phyloP scores from a whole-genome alignment of 2,329 filamentous ascomycete genomes.

The Beauveria brongniartii region DNA sequence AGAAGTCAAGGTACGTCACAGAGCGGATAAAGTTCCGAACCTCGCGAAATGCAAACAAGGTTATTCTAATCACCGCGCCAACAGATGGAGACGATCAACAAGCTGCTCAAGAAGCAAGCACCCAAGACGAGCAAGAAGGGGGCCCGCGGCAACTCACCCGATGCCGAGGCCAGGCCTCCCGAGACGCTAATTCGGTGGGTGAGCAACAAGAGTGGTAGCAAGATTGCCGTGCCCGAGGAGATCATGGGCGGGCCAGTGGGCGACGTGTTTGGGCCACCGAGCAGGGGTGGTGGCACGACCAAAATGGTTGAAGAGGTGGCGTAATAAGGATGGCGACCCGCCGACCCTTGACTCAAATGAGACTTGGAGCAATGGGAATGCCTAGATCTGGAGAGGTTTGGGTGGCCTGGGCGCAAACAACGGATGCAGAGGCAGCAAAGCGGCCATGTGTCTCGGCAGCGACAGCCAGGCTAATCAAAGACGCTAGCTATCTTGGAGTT shows the following conservation, averaged over 20 bases:
- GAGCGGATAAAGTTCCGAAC: neutral
- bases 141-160: slow-evolving; percentile 41
- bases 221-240: slow-evolving; percentile 58
- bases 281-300: slow-evolving; percentile 23
- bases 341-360: too few species aligned
- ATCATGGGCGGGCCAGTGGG: slow-evolving; percentile 58
- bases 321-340: slow-evolving; percentile 16
- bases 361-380: too few species aligned
- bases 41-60: neutral
- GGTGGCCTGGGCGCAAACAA: neutral
- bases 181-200: slow-evolving; percentile 63
- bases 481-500: neutral
- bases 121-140: slow-evolving; percentile 60
- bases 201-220: slow-evolving; percentile 55
- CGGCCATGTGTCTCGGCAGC: neutral
- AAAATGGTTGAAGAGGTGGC: slow-evolving; percentile 50
- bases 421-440: neutral
- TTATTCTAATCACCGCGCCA: neutral
- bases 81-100: slow-evolving; percentile 86
- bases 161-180: slow-evolving; percentile 41
- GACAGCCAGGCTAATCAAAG: neutral
- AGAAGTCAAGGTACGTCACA: slow-evolving; percentile 47
- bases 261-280: slow-evolving; percentile 38
- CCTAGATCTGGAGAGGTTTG: neutral
- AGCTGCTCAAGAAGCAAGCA: slow-evolving; percentile 77